Evolutionary conservation across 1,284 basidiomycete genomes (phyloP), one percentile per base, ranked within the genome.

Genomic region (Anthracocystis setariae): DNA sequence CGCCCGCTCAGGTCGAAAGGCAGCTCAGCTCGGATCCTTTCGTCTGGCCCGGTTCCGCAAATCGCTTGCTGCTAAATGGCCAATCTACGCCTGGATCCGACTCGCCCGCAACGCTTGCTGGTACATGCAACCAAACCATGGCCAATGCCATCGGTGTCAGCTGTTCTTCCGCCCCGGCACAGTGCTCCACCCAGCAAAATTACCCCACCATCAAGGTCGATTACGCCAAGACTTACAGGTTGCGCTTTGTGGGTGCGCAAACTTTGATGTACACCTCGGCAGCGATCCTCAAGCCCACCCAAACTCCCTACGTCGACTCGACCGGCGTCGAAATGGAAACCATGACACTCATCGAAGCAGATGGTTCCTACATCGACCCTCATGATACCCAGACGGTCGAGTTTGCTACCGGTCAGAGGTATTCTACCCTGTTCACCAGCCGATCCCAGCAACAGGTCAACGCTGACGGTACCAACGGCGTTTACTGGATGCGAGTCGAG

Each of bases 41-140:
- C 45, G 42, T 64, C 7, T 81, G 78, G 78, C 64, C 72, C 1
- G 79, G 79, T 15, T 61, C 53, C 8, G 53, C 79, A 1, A 60
- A 53, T 8, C 50, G 62, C n/a, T 43, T 79, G 23, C 42, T 76
- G 1, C 25, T 81, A 38, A 81, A 81, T 43, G 79, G 78, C 1
- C 27, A 57, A 5, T 38, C 45, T 3, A 38, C 59, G 21, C 50
- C 50, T 7, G n/a, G 5, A 5, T 37, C 35, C 12, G 35, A 37
- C 35, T 37, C n/a, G 35, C 35, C 35, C 15, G n/a, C 35, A 5
- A 37, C 13, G 13, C 12, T 17, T 4, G 24, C 27, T 10, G 29
- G 38, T 21, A n/a, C 48, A 7, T 79, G 77, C 53, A 72, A 80
- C 42, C 27, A 46, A n/a, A 70, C 57, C 9, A 46, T 39, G 24